Evolutionary conservation across 192 early-diverging fungal genomes (phyloP).

Genomic region (Entomortierella beljakovae): DNA sequence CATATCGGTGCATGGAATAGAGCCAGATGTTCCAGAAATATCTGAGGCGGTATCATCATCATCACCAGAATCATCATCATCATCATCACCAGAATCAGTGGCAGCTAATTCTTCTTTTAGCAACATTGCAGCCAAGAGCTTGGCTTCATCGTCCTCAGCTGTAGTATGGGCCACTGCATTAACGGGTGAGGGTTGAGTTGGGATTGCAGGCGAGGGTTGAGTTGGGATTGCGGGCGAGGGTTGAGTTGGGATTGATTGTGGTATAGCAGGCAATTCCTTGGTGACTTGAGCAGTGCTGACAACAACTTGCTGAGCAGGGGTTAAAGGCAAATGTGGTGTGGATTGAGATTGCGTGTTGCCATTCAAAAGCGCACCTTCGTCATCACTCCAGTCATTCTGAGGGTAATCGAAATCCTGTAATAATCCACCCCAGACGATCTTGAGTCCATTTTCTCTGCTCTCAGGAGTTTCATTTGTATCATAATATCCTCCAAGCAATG

Average conservation of each 20-base stretch:
- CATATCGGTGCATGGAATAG: conserved; percentile 31
- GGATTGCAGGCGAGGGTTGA: too few relatives aligned
- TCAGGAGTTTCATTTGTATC: conserved; percentile 32
- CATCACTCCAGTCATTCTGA: conserved; percentile 23
- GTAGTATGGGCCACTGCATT: background rate
- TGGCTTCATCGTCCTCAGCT: conserved; percentile 20
- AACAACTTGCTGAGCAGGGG: conserved; percentile 40
- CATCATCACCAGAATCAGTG: background rate
- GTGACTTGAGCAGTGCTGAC: background rate
- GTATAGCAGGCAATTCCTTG: background rate
- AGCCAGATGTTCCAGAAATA: conserved; percentile 16
- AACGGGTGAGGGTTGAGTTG: too few relatives aligned
- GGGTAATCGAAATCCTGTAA: conserved; percentile 29
- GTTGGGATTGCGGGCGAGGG: too few relatives aligned
- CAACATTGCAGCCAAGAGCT: conserved; percentile 27
- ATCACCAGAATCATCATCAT: background rate
- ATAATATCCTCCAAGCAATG: conserved; percentile 57
- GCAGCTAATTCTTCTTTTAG: conserved; percentile 22
- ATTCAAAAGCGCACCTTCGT: background rate
- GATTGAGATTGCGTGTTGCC: background rate
- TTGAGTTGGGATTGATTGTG: too few relatives aligned
- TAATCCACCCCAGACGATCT: conserved; percentile 47
- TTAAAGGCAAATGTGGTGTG: conserved; percentile 6
- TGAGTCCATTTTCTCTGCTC: conserved; percentile 32
- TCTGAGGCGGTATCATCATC: conserved; percentile 38